These are phyloP conservation scores for Tympanopsis confertula DNA, from an alignment of 2,329 filamentous ascomycete species.

Conservation along the genomic window DNA sequence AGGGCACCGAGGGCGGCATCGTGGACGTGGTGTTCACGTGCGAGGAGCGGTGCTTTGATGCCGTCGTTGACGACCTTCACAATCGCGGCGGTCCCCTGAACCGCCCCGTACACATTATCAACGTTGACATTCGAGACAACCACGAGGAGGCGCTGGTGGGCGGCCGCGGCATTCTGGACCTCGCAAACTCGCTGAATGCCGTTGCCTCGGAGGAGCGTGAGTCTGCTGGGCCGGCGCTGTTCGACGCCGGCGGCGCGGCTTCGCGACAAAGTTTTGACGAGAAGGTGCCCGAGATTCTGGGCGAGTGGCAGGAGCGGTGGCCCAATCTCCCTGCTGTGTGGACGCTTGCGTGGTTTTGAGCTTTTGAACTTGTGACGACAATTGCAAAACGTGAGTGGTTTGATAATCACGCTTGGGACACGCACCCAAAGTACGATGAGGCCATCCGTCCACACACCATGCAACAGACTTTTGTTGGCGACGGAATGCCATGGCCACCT, in stretches of 20 bases:
- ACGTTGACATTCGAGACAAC: constrained; percentile 96
- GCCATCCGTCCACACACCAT: too few relatives aligned
- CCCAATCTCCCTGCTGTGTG: constrained; percentile 82
- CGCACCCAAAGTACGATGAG: too few relatives aligned
- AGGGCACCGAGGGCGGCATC: constrained; percentile 75
- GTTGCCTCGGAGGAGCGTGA: constrained; percentile 69
- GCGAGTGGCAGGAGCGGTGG: constrained; percentile 89
- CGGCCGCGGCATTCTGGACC: constrained; percentile 80
- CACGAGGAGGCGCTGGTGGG: constrained; percentile 91
- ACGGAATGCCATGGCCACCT: too few relatives aligned
- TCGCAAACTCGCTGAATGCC: constrained; percentile 74
- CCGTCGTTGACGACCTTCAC: constrained; percentile 85
- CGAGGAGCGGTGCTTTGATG: constrained; percentile 96
- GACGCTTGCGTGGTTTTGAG: constrained; percentile 88
- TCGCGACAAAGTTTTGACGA: constrained; percentile 77
- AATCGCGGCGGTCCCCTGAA: constrained; percentile 79
- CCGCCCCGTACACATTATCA: constrained; percentile 90
- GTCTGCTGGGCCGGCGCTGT: constrained; percentile 47
- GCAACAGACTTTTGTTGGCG: too few relatives aligned
- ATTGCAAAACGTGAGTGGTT: too few relatives aligned
- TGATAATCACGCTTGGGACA: too few relatives aligned
- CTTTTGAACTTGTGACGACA: too few relatives aligned
- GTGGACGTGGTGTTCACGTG: constrained; percentile 95
- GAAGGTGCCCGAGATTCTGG: constrained; percentile 81
- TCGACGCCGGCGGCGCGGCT: constrained; percentile 57